These are phyloP conservation scores for Claviceps arundinis DNA, from an alignment of 2,329 filamentous ascomycete species.

Conservation along the genomic window DNA sequence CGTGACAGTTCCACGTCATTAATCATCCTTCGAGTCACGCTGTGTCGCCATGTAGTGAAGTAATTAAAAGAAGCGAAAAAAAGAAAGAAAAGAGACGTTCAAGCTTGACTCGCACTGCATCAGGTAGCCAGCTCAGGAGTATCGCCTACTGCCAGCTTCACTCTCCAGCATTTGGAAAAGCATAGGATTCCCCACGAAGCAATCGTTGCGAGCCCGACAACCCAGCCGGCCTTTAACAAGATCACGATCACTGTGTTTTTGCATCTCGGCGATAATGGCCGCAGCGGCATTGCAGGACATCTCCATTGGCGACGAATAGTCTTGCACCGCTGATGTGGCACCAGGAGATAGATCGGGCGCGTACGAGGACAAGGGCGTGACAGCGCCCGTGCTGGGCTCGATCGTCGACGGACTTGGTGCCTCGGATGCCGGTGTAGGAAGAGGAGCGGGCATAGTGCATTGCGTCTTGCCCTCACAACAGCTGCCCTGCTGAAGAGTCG, in stretches of 20 bases:
- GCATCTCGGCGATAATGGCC: conserved; percentile 26
- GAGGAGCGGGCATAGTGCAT: conserved; percentile 8
- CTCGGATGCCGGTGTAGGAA: conserved; percentile 12
- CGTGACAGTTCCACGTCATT: not conserved
- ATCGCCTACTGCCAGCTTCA: not conserved
- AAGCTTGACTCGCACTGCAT: too few relatives aligned
- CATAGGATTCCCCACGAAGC: conserved; percentile 21
- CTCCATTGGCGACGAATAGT: conserved; percentile 16
- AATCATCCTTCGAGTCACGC: not conserved
- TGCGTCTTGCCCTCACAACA: conserved; percentile 12
- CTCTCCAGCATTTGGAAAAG: conserved; percentile 21
- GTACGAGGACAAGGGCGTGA: conserved; percentile 10
- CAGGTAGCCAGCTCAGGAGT: conserved; percentile 1
- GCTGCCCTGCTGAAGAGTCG: conserved; percentile 19
- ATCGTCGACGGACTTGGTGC: conserved; percentile 11
- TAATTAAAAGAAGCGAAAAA: not conserved
- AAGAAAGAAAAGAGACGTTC: not conserved
- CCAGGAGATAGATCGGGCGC: conserved; percentile 7
- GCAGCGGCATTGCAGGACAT: conserved; percentile 23
- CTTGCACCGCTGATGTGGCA: conserved; percentile 2
- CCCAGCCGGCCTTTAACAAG: conserved; percentile 17
- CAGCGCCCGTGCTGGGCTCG: conserved; percentile 11
- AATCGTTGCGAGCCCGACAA: conserved; percentile 15
- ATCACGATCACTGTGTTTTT: conserved; percentile 18
- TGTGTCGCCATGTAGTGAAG: not conserved